These are phyloP conservation scores for Elymus sibiricus DNA, from an alignment of 176 grass and related monocot genomes.

Conservation along the genomic window DNA sequence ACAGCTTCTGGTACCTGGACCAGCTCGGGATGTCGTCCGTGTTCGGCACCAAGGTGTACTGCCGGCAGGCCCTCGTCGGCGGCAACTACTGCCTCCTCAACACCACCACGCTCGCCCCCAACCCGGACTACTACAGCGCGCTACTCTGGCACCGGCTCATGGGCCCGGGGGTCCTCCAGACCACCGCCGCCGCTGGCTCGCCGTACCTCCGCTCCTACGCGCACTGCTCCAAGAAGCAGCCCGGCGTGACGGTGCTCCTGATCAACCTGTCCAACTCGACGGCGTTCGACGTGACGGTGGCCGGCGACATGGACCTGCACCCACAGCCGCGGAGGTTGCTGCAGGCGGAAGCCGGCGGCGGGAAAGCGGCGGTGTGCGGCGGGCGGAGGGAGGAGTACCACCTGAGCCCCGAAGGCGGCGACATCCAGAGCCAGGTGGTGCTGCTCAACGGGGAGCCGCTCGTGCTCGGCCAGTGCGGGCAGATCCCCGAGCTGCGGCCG, in stretches of 20 bases:
- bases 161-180: slow-evolving; percentile 42
- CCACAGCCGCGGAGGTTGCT: not conserved
- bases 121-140: slow-evolving; percentile 68
- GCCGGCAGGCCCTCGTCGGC: slow-evolving; percentile 57
- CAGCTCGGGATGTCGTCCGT: slow-evolving; percentile 57
- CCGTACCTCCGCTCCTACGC: slow-evolving; percentile 55
- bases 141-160: slow-evolving; percentile 56
- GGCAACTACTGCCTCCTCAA: slow-evolving; percentile 68
- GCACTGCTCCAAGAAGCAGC: slow-evolving; percentile 53
- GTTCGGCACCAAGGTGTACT: slow-evolving; percentile 52
- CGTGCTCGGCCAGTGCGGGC: slow-evolving; percentile 17
- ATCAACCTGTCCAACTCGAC: slow-evolving; percentile 66
- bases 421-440: slow-evolving; percentile 49
- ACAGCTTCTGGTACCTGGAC: slow-evolving; percentile 72
- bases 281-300: slow-evolving; percentile 41
- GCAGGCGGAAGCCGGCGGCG: not conserved
- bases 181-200: not conserved
- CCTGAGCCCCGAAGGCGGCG: slow-evolving; percentile 41
- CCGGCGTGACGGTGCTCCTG: slow-evolving; percentile 46
- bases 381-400: slow-evolving; percentile 55
- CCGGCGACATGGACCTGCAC: slow-evolving; percentile 39
- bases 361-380: not conserved
- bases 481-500: slow-evolving; percentile 50
- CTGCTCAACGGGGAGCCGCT: slow-evolving; percentile 50
- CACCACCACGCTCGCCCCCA: slow-evolving; percentile 49